Evolutionary conservation across 306 rosid genomes (phyloP), one percentile per base, ranked within the genome.

Genomic region (Lupinus albus): DNA sequence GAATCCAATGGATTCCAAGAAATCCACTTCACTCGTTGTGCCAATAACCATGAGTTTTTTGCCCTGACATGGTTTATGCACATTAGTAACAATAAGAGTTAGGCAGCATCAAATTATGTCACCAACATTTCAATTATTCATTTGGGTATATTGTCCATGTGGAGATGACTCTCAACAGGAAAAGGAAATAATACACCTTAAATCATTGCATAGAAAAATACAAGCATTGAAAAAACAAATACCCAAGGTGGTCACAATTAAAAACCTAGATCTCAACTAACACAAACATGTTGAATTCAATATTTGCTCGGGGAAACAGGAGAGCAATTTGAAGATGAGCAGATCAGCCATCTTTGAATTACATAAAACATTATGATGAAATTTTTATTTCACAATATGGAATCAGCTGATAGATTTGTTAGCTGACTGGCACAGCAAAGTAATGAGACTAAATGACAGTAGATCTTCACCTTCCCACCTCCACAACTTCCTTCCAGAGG

Each of bases 31-130:
- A 81, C 99, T 88, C 15, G 97, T 90, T 8, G 99, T 94, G 51
- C 96, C 96, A 64, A 94, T 66, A 56, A 90, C 96, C 83, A 90
- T 79, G 77, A 94, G 97, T 68, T 90, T 94, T 82, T 90, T 94
- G 20, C 97, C 97, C 99, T 94, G 83, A 64, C 20, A 70, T 52
- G 33, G 55, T 67, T 20, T 17, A 68, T 39, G 28, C 16, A 44
- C 44, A 64, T 61, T 71, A 62, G 45, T 38, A 54, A 74, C 39
- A 25, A 51, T 21, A 54, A 18, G 48, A 39, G 20, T 53, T 25
- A 25, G n/a, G 20, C 7, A 65, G 45, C 64, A 59, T 55, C n/a
- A 68, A 47, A 71, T 7, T 44, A 25, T 41, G 54, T 21, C 8
- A 2, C 55, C 8, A 12, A 38, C 32, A 72, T 47, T 53, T 69